phyloP scores from a whole-genome alignment of 2,329 filamentous ascomycete species.

The Aspergillus sp. region DNA sequence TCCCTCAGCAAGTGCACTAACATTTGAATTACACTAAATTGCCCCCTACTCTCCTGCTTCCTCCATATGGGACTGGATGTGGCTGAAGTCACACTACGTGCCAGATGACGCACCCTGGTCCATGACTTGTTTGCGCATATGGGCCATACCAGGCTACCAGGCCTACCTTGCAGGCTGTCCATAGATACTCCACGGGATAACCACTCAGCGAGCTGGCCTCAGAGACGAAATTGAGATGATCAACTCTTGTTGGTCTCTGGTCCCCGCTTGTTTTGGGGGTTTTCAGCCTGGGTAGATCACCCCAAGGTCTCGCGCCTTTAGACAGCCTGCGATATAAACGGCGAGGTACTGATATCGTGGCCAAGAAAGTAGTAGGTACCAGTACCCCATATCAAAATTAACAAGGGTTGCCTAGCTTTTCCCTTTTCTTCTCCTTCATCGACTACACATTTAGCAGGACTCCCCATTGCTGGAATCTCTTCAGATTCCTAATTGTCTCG shows the following conservation, averaged over 20 bases:
- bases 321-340: neutral
- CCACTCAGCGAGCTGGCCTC: neutral
- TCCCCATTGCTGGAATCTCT: neutral
- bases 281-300: neutral
- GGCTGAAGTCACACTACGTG: slow-evolving; percentile 6
- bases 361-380: neutral
- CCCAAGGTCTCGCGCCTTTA: neutral
- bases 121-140: neutral
- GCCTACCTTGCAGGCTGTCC: slow-evolving; percentile 1
- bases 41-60: neutral
- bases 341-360: neutral
- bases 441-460: neutral
- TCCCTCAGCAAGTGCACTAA: neutral
- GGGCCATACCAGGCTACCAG: neutral
- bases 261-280: neutral
- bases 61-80: neutral
- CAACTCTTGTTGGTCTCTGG: neutral
- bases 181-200: neutral
- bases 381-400: neutral
- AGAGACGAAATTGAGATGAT: neutral
- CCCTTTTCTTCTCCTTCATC: neutral
- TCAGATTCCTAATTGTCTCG: neutral
- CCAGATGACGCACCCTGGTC: neutral
- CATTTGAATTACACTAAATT: neutral
- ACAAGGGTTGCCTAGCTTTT: neutral